These are phyloP conservation scores for Globisporangium sylvaticum DNA, from an alignment of 352 stramenopile genomes.

Conservation along the genomic window DNA sequence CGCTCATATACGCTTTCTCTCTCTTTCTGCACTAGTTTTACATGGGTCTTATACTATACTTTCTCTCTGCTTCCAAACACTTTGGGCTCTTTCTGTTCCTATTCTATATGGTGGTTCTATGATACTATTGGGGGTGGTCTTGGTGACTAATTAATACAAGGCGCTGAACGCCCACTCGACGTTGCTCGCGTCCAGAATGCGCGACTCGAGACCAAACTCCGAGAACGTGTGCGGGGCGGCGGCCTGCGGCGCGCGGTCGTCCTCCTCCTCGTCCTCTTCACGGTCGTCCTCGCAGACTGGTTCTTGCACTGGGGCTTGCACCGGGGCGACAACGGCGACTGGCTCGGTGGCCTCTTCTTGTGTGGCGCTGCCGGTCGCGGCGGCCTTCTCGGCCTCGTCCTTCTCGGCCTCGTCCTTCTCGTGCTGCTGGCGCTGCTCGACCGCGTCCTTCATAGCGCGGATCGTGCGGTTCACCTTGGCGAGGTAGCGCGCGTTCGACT, in stretches of 20 bases:
- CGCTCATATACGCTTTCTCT: background rate
- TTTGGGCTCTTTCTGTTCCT: constrained; percentile 11
- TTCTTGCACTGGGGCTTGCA: background rate
- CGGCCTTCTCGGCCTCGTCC: too few species aligned
- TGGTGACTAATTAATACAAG: constrained; percentile 44
- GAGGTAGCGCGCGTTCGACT: constrained; percentile 83
- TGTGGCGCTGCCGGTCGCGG: background rate
- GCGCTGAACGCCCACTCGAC: constrained; percentile 78
- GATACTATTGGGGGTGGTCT: constrained; percentile 10
- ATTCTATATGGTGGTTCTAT: constrained; percentile 14
- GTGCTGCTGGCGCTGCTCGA: constrained; percentile 47
- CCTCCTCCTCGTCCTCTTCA: constrained; percentile 3
- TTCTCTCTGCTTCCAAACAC: constrained; percentile 11
- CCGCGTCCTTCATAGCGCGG: constrained; percentile 65
- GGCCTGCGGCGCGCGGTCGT: constrained; percentile 3
- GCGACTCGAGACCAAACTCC: constrained; percentile 69
- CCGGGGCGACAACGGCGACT: background rate
- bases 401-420: constrained; percentile 21
- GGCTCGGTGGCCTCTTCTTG: background rate
- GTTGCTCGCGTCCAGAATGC: constrained; percentile 49
- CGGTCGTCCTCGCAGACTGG: background rate
- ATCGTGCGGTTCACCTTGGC: constrained; percentile 83
- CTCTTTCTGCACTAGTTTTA: constrained; percentile 15
- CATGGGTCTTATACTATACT: constrained; percentile 28
- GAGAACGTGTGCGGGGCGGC: constrained; percentile 51